These are phyloP conservation scores for Calonectria pteridis DNA, from an alignment of 2,329 filamentous ascomycete genomes.

Conservation along the genomic window DNA sequence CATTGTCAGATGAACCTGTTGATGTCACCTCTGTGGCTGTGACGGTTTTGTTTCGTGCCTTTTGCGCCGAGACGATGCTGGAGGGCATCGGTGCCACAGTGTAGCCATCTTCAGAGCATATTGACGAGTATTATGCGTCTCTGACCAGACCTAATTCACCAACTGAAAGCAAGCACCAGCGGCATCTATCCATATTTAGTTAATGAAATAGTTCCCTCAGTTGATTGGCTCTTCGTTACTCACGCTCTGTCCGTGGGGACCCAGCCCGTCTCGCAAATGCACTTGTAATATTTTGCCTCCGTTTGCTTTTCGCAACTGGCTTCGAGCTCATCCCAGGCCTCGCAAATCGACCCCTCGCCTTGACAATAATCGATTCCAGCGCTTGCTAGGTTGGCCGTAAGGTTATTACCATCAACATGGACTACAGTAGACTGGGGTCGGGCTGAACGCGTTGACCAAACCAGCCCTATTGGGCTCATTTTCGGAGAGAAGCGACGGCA, in stretches of 20 bases:
- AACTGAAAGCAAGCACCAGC: neutral
- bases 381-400: neutral
- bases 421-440: neutral
- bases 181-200: neutral
- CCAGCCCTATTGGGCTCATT: neutral
- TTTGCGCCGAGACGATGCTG: conserved; percentile 10
- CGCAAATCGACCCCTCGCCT: conserved; percentile 8
- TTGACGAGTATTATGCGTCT: neutral
- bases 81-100: conserved; percentile 1
- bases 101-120: neutral
- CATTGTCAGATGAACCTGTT: neutral
- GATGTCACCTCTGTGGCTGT: neutral
- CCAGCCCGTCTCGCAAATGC: conserved; percentile 13
- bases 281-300: conserved; percentile 15
- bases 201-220: neutral
- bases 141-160: neutral
- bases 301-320: conserved; percentile 1
- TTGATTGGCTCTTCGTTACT: neutral
- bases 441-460: neutral
- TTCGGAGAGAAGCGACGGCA: neutral
- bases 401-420: neutral
- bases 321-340: neutral
- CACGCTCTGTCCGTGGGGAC: neutral
- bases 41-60: conserved; percentile 11
- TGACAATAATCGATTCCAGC: neutral